Conservation (phyloP, 2,329 filamentous ascomycete genomes). For the Penicillium sp. region DNA sequence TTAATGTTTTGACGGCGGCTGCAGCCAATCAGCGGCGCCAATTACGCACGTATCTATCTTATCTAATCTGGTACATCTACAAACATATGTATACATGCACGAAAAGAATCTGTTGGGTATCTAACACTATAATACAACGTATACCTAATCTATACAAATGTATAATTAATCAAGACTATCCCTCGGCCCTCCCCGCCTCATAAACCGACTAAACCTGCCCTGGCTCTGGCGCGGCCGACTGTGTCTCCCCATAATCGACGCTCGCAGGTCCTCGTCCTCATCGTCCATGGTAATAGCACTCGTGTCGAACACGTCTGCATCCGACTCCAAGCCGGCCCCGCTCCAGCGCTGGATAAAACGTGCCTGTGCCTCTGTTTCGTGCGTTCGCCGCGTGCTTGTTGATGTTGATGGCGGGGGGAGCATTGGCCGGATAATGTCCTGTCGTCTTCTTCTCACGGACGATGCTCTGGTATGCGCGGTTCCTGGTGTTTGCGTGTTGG, state of each 20-base stretch:
- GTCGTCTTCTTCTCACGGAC: not conserved
- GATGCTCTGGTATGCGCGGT: conserved; percentile 16
- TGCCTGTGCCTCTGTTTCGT: conserved; percentile 38
- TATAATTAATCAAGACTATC: conserved; percentile 49
- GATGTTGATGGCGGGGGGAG: conserved; percentile 26
- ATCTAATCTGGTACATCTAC: no score
- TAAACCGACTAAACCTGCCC: conserved; percentile 36
- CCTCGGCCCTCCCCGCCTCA: conserved; percentile 41
- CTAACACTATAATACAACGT: not conserved
- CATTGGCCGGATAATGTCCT: conserved; percentile 12
- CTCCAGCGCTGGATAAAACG: conserved; percentile 38
- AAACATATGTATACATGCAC: no score
- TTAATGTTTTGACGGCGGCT: not conserved
- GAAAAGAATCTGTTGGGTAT: conserved; percentile 7
- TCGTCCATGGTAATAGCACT: conserved; percentile 28
- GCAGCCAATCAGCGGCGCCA: not conserved
- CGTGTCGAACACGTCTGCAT: conserved; percentile 29
- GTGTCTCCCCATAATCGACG: conserved; percentile 26
- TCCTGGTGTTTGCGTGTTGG: conserved; percentile 30
- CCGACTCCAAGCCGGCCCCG: conserved; percentile 22
- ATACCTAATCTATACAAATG: not conserved
- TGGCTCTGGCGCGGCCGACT: conserved; percentile 19
- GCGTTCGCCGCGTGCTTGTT: conserved; percentile 18
- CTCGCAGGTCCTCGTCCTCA: conserved; percentile 24
- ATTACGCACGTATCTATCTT: no score